Base-by-base conservation (phyloP, 2,329 filamentous ascomycete species). In the Keithomyces neogunnii region DNA sequence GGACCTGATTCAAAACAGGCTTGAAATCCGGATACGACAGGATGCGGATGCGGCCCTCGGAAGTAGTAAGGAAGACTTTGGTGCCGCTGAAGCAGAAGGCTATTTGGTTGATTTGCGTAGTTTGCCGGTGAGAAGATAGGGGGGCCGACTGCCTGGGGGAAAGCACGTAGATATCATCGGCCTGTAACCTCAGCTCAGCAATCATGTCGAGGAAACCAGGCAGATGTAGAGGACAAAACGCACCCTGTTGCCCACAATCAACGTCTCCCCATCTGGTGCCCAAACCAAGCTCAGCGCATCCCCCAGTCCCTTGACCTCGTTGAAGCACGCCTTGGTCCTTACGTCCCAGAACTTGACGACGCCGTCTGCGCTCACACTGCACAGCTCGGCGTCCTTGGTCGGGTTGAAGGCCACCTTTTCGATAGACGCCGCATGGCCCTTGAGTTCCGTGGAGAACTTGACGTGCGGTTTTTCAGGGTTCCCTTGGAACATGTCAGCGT, bases 301-400 rank as follows among this genome's bases (percentile, higher is more conserved):
- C 6, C 82, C 85, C 45, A 84, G 72, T 4, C 77, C 78, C 57
- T 80, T 83, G 39, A 88, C 76, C 64, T 88, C 84, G 49, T 86
- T 86, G 56, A 85, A 76, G 59, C 83, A 84, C 2, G 78, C 76
- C 63, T 87, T 88, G 53, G 78, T 85, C 59, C 87, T 75, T 10
- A 90, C 86, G 62, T 92, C 88, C 88, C 88, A 92, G 59, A 92
- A 82, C 63, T 86, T 82, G 54, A 88, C 82, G 33, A 84, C 79
- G 2, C 88, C 88, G 62, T 92, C 88, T 44, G 74, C 78, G 57
- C 85, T 86, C 49, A 88, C 78, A 63, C 84, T 89, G 58, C 85
- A 88, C 7, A 92, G 73, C 68, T 91, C 85, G 3, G 85, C 82
- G 63, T 92, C 88, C 63, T 84, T 87, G 53, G 79, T 77, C 0